Base-by-base conservation (phyloP, 331 rosid species). In the Rhamnella rubrinervis region DNA sequence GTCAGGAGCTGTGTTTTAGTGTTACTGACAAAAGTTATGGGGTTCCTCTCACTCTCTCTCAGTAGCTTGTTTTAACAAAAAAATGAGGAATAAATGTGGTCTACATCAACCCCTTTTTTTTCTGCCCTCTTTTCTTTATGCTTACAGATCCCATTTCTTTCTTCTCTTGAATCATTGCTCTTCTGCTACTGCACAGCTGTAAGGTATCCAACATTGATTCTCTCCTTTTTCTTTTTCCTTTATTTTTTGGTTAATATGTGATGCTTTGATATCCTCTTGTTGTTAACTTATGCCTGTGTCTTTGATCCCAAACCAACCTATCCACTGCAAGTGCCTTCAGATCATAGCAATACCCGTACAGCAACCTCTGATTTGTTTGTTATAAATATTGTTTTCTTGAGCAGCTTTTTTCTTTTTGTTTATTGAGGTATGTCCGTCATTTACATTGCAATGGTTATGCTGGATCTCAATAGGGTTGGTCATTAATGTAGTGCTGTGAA, bases 121-220 rank as follows among this genome's bases (percentile, higher is more conserved):
- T 71, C 69, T 62, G 63, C 74, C 62, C 70, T 74, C 38, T 70
- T 82, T 63, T 71, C 80, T 77, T 55, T 59, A 31, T 68, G 76
- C 77, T 31, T 51, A 67, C 82, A 70, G 75, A 65, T 39, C 83
- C 72, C 50, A 68, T 79, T 84, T 85, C 84, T 84, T 87, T 89
- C 92, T 86, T 81, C 89, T 71, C 85, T 84, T 80, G 79, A 86
- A 92, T 89, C 86, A 92, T 87, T 84, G 71, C 82, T 75, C 46
- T 55, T 66, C 89, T 78, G 84, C 80, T 73, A 61, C 79, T 79
- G 74, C 91, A 85, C 84, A 87, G 90, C 96, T 92, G 96, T 80
- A 75, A 77, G 57, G 55, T 82, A 80, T 68, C 85, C 84, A 77
- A 59, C 80, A 65, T 73, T 82, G 71, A 40, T 68, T 71, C 77